Evolutionary conservation across 2,329 filamentous ascomycete species (phyloP).

Genomic region (Fusarium tupiense): DNA sequence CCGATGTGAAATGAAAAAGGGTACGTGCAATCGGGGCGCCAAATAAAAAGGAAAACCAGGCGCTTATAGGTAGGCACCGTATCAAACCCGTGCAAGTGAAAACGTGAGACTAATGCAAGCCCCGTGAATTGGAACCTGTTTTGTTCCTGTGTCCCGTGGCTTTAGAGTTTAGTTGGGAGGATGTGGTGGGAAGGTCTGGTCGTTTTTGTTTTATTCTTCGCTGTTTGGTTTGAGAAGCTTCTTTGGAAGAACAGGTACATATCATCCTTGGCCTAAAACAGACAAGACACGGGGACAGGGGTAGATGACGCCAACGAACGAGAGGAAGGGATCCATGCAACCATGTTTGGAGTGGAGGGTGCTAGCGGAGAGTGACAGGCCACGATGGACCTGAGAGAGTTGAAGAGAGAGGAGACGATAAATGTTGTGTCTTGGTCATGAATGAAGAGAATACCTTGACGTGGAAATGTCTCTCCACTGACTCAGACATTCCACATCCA

Average conservation of each 20-base stretch:
- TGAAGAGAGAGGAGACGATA: not conserved
- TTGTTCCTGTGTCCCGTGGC: not conserved
- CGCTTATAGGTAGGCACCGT: slow-evolving; percentile 21
- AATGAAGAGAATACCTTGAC: slow-evolving; percentile 12
- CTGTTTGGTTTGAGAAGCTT: slow-evolving; percentile 22
- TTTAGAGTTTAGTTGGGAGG: slow-evolving; percentile 1
- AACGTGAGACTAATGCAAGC: slow-evolving; percentile 21
- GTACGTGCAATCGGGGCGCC: not conserved
- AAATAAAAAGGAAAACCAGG: slow-evolving; percentile 1
- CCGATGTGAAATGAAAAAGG: slow-evolving; percentile 6
- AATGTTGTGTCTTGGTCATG: not conserved
- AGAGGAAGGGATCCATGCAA: not conserved
- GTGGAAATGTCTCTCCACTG: not conserved
- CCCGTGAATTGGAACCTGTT: not conserved
- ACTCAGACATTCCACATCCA: not conserved
- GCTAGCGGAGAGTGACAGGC: not conserved
- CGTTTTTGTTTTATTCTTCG: not conserved
- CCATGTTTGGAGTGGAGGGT: not conserved
- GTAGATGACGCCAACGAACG: slow-evolving; percentile 21
- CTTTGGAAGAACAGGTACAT: not conserved
- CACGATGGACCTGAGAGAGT: not conserved
- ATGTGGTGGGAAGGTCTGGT: not conserved
- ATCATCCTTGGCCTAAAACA: slow-evolving; percentile 7
- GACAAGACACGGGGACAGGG: slow-evolving; percentile 6
- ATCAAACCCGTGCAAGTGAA: not conserved